phyloP scores from a whole-genome alignment of 1,284 basidiomycete species.

The Pseudozyma tsukubaensis region DNA sequence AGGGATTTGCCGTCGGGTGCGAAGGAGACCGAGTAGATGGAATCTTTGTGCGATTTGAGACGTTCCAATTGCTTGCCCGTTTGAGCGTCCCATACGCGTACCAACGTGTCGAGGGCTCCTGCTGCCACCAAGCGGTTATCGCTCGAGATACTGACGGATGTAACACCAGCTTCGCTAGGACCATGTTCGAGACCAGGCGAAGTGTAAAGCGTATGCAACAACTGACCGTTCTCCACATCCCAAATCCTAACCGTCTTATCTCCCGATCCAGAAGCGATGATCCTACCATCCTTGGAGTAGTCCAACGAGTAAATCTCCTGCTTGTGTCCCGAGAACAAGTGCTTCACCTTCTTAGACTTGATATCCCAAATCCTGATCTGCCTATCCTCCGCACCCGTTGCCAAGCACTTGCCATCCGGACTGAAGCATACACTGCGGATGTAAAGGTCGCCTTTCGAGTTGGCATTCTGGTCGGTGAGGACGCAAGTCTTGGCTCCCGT shows the following conservation, averaged over 20 bases:
- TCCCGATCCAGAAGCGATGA: slow-evolving; percentile 87
- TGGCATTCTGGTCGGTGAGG: slow-evolving; percentile 72
- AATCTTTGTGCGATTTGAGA: slow-evolving; percentile 83
- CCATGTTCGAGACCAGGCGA: slow-evolving; percentile 71
- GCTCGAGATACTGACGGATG: slow-evolving; percentile 80
- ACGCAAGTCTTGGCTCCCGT: slow-evolving; percentile 81
- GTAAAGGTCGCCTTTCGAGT: slow-evolving; percentile 64
- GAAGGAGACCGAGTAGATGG: slow-evolving; percentile 86
- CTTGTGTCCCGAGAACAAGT: slow-evolving; percentile 83
- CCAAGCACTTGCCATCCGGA: slow-evolving; percentile 65
- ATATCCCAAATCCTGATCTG: slow-evolving; percentile 79
- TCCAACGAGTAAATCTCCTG: slow-evolving; percentile 92
- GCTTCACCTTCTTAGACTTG: slow-evolving; percentile 73
- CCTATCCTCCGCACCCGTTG: slow-evolving; percentile 67
- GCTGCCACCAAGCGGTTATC: slow-evolving; percentile 84
- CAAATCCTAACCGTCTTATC: slow-evolving; percentile 91
- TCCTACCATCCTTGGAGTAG: slow-evolving; percentile 80
- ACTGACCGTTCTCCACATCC: slow-evolving; percentile 77
- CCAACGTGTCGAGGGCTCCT: slow-evolving; percentile 83
- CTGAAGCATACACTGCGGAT: slow-evolving; percentile 68
- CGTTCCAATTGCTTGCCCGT: slow-evolving; percentile 80
- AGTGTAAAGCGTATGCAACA: slow-evolving; percentile 66
- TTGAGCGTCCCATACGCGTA: slow-evolving; percentile 85
- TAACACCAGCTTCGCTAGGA: slow-evolving; percentile 79
- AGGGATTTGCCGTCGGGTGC: slow-evolving; percentile 82